A percentile compares a stretch with the other conserved stretches of the same genome.
These are phyloP conservation scores for Ambrosia artemisiifolia DNA, from an alignment of 129 eudicot genomes.

Conservation along the genomic window DNA sequence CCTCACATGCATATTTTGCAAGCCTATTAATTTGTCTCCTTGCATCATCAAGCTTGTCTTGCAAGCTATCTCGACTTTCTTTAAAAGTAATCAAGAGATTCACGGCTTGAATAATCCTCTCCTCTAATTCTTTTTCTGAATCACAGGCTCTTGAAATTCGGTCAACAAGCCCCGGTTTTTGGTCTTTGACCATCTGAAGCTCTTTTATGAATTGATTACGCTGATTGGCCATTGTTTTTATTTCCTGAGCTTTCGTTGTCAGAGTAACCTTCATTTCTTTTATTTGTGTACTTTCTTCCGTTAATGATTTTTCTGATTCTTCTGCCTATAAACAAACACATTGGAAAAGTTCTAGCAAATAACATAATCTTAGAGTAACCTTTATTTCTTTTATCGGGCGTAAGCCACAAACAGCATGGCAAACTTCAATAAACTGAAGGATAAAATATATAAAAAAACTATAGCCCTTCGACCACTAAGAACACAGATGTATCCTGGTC, in stretches of 20 bases:
- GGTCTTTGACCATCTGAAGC: conserved; percentile 44
- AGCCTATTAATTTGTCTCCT: conserved; percentile 38
- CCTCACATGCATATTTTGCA: conserved; percentile 27
- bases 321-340: conserved; percentile 59
- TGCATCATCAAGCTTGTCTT: conserved; percentile 44
- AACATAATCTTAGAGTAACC: background rate
- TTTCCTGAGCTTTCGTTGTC: conserved; percentile 45
- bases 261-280: conserved; percentile 50
- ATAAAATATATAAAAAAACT: background rate
- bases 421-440: background rate
- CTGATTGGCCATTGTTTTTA: conserved; percentile 47
- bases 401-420: background rate
- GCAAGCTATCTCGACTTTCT: conserved; percentile 55
- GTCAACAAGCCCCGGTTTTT: conserved; percentile 47
- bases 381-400: background rate
- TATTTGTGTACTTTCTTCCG: conserved; percentile 41
- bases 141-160: conserved; percentile 39
- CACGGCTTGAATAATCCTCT: conserved; percentile 76
- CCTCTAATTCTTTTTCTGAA: conserved; percentile 66
- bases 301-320: conserved; percentile 44
- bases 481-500: conserved; percentile 3
- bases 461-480: conserved; percentile 1
- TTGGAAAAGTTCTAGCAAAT: conserved; percentile 10
- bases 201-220: conserved; percentile 39
- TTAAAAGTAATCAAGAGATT: conserved; percentile 62